Evolutionary conservation across 148 eudicot species (phyloP), one percentile per base, ranked within the genome.

Genomic region (Fallopia convolvulus): DNA sequence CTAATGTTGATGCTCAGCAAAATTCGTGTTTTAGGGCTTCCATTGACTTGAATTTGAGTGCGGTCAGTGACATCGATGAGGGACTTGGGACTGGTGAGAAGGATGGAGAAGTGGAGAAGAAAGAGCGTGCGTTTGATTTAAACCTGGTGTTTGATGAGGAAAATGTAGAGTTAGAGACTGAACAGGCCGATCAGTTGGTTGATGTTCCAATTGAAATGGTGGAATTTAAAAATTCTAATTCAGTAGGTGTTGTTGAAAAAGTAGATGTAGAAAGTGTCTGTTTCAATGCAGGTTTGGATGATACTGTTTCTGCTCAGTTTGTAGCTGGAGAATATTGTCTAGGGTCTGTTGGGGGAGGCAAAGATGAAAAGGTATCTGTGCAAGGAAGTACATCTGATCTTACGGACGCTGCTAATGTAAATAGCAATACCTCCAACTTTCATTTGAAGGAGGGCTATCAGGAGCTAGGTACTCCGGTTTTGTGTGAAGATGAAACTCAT

Each of bases 41-140:
- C 40, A 84, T 93, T 88, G 97, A 89, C 76, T 86, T 93, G 84
- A 93, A 93, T 90, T 78, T 89, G 86, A 86, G 81, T 68, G 72
- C 72, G 46, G 14, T 68, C 46, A 68, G 10, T 68, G 72, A 68
- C 20, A 18, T 36, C 17, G 72, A 68, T 60, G 89, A 80, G 42
- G 82, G 79, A 75, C 81, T 78, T 73, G 93, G 80, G n/a, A 72
- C 40, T 79, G 86, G 72, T 40, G 87, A 72, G 52, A 49, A 66
- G 44, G 56, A 70, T 41, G 81, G 74, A 58, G 77, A 75, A 74
- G 72, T 44, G 70, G 80, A 74, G 76, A 89, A 82, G 74, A 81
- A 70, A 76, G 85, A 86, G 60, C 88, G 52, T 4, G 83, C 82
- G 60, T 88, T 93, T 74, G 98, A 93, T 82, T 88, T 93, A 87